A percentile compares a stretch with the other conserved stretches of the same genome.
These are phyloP conservation scores for Micromonas commoda DNA, from an alignment of 139 green algal genomes.

Conservation along the genomic window DNA sequence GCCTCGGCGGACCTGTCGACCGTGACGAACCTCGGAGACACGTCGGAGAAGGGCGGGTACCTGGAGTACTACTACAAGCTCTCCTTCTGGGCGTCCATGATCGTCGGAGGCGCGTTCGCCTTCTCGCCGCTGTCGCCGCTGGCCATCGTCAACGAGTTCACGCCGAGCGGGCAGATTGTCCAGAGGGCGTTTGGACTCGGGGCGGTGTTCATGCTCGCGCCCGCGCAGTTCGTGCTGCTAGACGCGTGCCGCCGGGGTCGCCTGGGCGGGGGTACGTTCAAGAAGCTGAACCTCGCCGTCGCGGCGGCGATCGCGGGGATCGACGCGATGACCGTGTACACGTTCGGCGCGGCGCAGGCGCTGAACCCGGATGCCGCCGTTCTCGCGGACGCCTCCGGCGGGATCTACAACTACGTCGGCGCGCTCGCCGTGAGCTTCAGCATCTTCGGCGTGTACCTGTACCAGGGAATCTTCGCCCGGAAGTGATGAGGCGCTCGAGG, in stretches of 20 bases:
- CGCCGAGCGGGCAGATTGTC: conserved; percentile 10
- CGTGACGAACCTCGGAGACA: neutral
- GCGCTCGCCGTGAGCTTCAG: conserved; percentile 8
- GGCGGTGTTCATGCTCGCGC: conserved; percentile 24
- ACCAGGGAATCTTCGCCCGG: conserved; percentile 15
- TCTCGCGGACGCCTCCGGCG: neutral
- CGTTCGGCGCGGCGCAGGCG: neutral
- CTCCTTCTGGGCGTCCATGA: neutral
- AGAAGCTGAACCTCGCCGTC: conserved; percentile 20
- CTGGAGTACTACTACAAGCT: conserved; percentile 26
- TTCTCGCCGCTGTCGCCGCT: conserved; percentile 20
- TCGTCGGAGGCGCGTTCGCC: conserved; percentile 25
- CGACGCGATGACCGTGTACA: conserved; percentile 17
- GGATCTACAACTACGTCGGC: conserved; percentile 25
- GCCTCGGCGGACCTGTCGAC: neutral
- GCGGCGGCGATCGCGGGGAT: conserved; percentile 1
- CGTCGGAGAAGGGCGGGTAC: conserved; percentile 7
- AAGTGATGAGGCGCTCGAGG: neutral
- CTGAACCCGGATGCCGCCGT: neutral
- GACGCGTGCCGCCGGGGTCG: neutral
- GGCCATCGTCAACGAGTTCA: conserved; percentile 14
- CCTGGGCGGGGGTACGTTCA: conserved; percentile 6
- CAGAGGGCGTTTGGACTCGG: conserved; percentile 12
- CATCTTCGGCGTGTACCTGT: conserved; percentile 24
- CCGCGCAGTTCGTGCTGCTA: conserved; percentile 12